Conservation (phyloP, 805 yeast species). For the Pichia nakasei region DNA sequence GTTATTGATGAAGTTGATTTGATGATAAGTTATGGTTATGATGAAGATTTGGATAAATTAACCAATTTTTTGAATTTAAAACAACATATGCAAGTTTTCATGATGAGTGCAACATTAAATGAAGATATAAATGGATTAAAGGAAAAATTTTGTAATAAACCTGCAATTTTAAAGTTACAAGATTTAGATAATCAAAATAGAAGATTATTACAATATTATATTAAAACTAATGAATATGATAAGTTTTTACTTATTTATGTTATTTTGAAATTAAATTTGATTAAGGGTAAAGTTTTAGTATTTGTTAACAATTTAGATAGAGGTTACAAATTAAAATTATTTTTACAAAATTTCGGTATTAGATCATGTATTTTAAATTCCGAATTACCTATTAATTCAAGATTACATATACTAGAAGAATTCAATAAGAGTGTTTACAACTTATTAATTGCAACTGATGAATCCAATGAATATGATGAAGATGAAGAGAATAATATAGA, state of each 20-base stretch:
- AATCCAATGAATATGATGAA: slow-evolving; percentile 51
- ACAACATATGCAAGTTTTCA: slow-evolving; percentile 73
- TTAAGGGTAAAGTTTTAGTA: slow-evolving; percentile 83
- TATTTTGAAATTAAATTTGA: slow-evolving; percentile 76
- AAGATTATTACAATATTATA: slow-evolving; percentile 76
- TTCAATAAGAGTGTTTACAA: slow-evolving; percentile 85
- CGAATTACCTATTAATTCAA: slow-evolving; percentile 86
- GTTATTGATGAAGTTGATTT: slow-evolving; percentile 95
- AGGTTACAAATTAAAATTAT: slow-evolving; percentile 85
- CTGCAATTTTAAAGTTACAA: slow-evolving; percentile 75
- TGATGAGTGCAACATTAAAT: slow-evolving; percentile 93
- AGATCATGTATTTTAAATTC: slow-evolving; percentile 81
- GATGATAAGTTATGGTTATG: slow-evolving; percentile 81
- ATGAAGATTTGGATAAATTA: slow-evolving; percentile 69
- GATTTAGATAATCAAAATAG: slow-evolving; percentile 46
- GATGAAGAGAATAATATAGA: slow-evolving; percentile 22
- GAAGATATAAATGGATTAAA: slow-evolving; percentile 79
- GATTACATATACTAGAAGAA: slow-evolving; percentile 92
- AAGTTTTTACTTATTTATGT: slow-evolving; percentile 87
- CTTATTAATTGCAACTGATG: slow-evolving; percentile 91
- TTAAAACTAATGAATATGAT: slow-evolving; percentile 80
- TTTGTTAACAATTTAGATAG: slow-evolving; percentile 94
- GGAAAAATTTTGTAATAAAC: slow-evolving; percentile 66
- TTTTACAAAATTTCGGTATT: slow-evolving; percentile 90
- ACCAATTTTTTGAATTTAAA: slow-evolving; percentile 57